These are phyloP conservation scores for Moelleriella libera DNA, from an alignment of 2,329 filamentous ascomycete genomes.

Conservation along the genomic window DNA sequence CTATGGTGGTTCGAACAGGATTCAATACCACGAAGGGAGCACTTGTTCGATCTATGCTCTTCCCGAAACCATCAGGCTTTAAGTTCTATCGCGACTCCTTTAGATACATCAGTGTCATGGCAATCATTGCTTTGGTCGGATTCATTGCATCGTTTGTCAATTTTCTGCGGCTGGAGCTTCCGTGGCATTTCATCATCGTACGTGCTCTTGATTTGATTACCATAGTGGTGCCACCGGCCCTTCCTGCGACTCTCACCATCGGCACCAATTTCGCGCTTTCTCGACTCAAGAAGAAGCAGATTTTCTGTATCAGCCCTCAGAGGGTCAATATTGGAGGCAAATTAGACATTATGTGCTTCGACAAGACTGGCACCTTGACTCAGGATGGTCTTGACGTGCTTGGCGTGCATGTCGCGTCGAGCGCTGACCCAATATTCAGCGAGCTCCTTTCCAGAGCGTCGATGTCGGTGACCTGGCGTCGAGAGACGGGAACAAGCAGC, in stretches of 20 bases:
- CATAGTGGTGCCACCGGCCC: conserved; percentile 87
- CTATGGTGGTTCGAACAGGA: conserved; percentile 83
- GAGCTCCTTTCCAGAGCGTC: conserved; percentile 52
- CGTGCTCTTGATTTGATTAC: conserved; percentile 91
- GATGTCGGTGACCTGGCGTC: background rate
- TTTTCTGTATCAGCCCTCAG: conserved; percentile 96
- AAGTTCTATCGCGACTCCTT: conserved; percentile 98
- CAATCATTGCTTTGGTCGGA: conserved; percentile 65
- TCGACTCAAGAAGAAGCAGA: conserved; percentile 73
- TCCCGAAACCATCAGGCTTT: conserved; percentile 95
- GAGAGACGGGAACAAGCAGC: background rate
- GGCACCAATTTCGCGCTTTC: conserved; percentile 89
- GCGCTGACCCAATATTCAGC: conserved; percentile 49
- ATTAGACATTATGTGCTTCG: conserved; percentile 90
- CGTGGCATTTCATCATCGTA: conserved; percentile 83
- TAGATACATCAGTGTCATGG: conserved; percentile 96
- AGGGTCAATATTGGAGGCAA: conserved; percentile 95
- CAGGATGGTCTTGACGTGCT: conserved; percentile 93
- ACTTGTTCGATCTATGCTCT: conserved; percentile 92
- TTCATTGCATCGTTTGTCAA: conserved; percentile 89
- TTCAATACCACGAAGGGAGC: conserved; percentile 98
- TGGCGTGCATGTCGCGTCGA: conserved; percentile 66
- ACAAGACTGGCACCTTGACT: conserved; percentile 96
- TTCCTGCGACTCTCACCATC: conserved; percentile 90
- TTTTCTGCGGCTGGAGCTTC: conserved; percentile 70